Evolutionary conservation across 306 rosid genomes (phyloP).

Genomic region (Lathyrus aphaca): DNA sequence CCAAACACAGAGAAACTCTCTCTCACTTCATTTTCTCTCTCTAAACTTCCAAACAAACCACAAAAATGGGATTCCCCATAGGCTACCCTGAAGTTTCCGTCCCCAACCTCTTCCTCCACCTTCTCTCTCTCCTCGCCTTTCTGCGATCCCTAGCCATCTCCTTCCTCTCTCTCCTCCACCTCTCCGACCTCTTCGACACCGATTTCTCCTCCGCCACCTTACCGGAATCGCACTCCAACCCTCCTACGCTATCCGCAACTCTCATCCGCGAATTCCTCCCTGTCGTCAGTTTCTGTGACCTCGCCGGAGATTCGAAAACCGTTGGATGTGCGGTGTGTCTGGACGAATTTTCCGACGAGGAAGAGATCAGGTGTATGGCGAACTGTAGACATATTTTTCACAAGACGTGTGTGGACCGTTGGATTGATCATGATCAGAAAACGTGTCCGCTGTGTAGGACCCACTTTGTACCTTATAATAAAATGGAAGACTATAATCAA

Average conservation of each 20-base stretch:
- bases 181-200: constrained; percentile 73
- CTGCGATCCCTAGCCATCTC: constrained; percentile 57
- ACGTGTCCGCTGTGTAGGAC: constrained; percentile 91
- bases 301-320: constrained; percentile 32
- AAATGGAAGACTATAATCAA: constrained; percentile 59
- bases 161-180: constrained; percentile 63
- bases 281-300: constrained; percentile 49
- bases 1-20: not conserved
- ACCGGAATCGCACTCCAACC: not conserved
- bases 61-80: constrained; percentile 71
- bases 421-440: constrained; percentile 93
- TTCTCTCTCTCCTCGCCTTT: constrained; percentile 62
- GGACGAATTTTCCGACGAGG: constrained; percentile 63
- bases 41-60: not conserved
- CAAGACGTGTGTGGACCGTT: constrained; percentile 80
- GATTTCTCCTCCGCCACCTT: constrained; percentile 14
- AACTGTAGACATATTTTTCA: constrained; percentile 93
- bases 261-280: constrained; percentile 79
- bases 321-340: constrained; percentile 72
- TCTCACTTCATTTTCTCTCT: constrained; percentile 27
- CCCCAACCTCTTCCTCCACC: constrained; percentile 66
- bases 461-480: constrained; percentile 64
- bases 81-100: constrained; percentile 70
- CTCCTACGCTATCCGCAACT: constrained; percentile 54
- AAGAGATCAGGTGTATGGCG: constrained; percentile 75